Conservation (phyloP, 2,329 filamentous ascomycete species). For the Penicillium brevicompactum region DNA sequence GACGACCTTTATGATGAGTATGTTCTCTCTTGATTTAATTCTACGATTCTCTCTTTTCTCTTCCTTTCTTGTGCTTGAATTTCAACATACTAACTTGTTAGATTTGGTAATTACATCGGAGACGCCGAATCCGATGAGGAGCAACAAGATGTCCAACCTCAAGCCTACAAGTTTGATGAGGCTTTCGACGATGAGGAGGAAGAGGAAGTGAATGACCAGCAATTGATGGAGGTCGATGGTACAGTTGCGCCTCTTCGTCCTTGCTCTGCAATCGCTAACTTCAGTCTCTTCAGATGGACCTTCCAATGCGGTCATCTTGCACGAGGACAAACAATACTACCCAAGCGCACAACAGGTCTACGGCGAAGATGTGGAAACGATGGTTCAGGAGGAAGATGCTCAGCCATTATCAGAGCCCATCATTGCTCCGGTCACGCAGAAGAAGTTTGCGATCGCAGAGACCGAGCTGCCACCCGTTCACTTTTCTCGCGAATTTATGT, state of each 20-base stretch:
- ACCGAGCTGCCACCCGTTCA: conserved; percentile 84
- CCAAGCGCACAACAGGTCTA: conserved; percentile 97
- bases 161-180: conserved; percentile 77
- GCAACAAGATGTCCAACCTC: conserved; percentile 72
- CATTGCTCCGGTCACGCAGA: conserved; percentile 86
- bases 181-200: conserved; percentile 64
- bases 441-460: conserved; percentile 95
- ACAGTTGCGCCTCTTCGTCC: conserved; percentile 25
- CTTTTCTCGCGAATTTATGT: conserved; percentile 89
- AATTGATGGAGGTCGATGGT: conserved; percentile 94
- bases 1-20: conserved; percentile 98
- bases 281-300: conserved; percentile 64
- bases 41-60: conserved; percentile 22
- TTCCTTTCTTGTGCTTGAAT: too few species aligned
- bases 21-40: conserved; percentile 15
- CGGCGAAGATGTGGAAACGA: conserved; percentile 87
- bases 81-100: conserved; percentile 38
- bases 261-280: conserved; percentile 25
- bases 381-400: conserved; percentile 96
- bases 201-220: conserved; percentile 68
- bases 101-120: conserved; percentile 98
- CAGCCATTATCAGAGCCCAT: conserved; percentile 92
- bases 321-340: conserved; percentile 99
- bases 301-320: conserved; percentile 94
- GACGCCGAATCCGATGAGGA: conserved; percentile 91